phyloP scores from a whole-genome alignment of 2,329 filamentous ascomycete species.

The Colletotrichum viniferum region DNA sequence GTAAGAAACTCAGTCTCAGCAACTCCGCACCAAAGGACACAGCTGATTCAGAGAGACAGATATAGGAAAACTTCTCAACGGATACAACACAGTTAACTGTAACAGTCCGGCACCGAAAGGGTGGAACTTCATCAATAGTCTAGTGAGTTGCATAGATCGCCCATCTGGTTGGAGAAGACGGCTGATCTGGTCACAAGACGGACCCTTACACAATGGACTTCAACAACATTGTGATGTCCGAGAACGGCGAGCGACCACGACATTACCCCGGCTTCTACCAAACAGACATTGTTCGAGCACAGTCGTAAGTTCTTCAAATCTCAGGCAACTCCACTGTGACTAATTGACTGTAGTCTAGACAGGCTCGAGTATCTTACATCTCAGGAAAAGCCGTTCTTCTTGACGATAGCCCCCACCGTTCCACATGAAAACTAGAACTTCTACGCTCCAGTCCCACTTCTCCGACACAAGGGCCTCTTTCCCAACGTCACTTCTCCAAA shows the following conservation, averaged over 20 bases:
- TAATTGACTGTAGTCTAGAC: slow-evolving; percentile 1
- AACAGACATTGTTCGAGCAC: background rate
- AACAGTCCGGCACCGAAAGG: slow-evolving; percentile 34
- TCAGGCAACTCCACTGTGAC: fast-evolving
- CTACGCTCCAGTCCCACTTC: slow-evolving; percentile 1
- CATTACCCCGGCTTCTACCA: background rate
- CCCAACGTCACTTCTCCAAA: slow-evolving; percentile 22
- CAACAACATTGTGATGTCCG: background rate
- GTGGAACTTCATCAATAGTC: slow-evolving; percentile 27
- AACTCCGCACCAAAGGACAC: background rate
- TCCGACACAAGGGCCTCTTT: slow-evolving; percentile 21
- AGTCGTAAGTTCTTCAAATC: background rate
- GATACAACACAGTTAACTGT: slow-evolving; percentile 45
- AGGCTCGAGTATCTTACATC: slow-evolving; percentile 21
- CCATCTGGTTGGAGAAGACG: background rate
- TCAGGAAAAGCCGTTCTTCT: slow-evolving; percentile 25
- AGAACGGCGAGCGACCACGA: background rate
- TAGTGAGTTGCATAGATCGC: slow-evolving; percentile 7
- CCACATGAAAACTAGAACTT: background rate
- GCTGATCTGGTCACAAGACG: background rate
- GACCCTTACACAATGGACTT: background rate
- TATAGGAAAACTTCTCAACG: slow-evolving; percentile 47
- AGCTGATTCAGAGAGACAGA: background rate
- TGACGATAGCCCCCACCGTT: slow-evolving; percentile 21
- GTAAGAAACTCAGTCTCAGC: background rate